These are phyloP conservation scores for Ceratocystis alfenasii DNA, from an alignment of 2,329 filamentous ascomycete species.

Conservation along the genomic window DNA sequence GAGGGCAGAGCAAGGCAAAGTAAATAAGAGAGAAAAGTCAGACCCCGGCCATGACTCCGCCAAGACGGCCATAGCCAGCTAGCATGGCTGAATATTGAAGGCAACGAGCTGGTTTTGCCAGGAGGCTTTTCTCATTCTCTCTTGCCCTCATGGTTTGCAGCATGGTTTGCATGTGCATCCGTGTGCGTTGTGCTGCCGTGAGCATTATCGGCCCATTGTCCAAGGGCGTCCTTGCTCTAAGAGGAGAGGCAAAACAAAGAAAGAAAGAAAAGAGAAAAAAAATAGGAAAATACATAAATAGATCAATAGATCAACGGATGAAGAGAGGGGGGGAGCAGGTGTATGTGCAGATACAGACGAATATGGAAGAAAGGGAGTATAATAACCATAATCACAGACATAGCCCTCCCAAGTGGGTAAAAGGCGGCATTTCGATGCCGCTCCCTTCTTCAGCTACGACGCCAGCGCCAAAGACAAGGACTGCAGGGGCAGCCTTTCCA, in stretches of 20 bases:
- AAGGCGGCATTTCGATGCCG: not conserved
- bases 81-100: not conserved
- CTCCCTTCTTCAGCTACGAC: not conserved
- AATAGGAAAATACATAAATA: not conserved
- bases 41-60: not conserved
- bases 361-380: not conserved
- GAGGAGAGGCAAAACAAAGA: not conserved
- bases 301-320: not conserved
- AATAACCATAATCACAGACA: not conserved
- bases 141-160: not conserved
- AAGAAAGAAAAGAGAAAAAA: not conserved
- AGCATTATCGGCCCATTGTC: not conserved
- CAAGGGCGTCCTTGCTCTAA: not conserved
- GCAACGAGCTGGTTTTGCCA: not conserved
- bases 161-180: not conserved
- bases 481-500: not conserved
- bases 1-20: no score
- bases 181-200: not conserved
- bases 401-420: not conserved
- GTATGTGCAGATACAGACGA: not conserved
- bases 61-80: slow-evolving; percentile 1
- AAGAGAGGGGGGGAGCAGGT: no score
- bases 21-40: not conserved
- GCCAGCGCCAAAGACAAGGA: not conserved
- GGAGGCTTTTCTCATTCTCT: not conserved